phyloP scores from a whole-genome alignment of 768 basidiomycete genomes.

The Mycena vulgaris region DNA sequence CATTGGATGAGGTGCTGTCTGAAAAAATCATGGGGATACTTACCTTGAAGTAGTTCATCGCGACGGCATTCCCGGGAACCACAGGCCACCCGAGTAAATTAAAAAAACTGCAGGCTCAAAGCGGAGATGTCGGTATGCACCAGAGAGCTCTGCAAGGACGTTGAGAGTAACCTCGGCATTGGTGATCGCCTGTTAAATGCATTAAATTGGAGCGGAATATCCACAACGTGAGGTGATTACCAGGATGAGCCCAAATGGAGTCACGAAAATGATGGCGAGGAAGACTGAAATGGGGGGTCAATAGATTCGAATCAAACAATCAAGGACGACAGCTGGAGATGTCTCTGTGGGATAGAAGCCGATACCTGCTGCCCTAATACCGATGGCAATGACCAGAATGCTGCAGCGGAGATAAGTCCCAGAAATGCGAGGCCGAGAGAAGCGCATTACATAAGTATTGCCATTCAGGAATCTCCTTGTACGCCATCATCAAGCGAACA shows the following conservation, averaged over 20 bases:
- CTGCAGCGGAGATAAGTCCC: constrained; percentile 5
- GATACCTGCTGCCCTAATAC: constrained; percentile 48
- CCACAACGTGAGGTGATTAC: no score
- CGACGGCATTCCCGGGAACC: constrained; percentile 52
- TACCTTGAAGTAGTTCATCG: constrained; percentile 52
- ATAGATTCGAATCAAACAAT: no score
- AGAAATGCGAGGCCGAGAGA: constrained; percentile 13
- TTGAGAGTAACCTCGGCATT: constrained; percentile 54
- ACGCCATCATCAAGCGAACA: constrained; percentile 56
- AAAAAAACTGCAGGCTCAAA: no score
- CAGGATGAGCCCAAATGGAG: constrained; percentile 51
- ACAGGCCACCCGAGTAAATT: constrained; percentile 38
- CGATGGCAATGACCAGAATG: constrained; percentile 47
- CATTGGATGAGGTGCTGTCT: no score
- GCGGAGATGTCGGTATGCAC: not conserved
- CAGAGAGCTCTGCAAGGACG: constrained; percentile 56
- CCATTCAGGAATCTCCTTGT: constrained; percentile 59
- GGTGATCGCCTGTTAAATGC: constrained; percentile 48
- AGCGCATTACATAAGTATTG: constrained; percentile 56
- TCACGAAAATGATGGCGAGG: constrained; percentile 41
- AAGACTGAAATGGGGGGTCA: constrained; percentile 9
- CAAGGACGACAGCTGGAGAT: constrained; percentile 46
- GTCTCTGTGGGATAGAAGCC: constrained; percentile 51
- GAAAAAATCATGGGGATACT: no score
- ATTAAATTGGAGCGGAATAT: no score